Evolutionary conservation across 768 basidiomycete species (phyloP), one percentile per base, ranked within the genome.

Genomic region (Tylopilus felleus): DNA sequence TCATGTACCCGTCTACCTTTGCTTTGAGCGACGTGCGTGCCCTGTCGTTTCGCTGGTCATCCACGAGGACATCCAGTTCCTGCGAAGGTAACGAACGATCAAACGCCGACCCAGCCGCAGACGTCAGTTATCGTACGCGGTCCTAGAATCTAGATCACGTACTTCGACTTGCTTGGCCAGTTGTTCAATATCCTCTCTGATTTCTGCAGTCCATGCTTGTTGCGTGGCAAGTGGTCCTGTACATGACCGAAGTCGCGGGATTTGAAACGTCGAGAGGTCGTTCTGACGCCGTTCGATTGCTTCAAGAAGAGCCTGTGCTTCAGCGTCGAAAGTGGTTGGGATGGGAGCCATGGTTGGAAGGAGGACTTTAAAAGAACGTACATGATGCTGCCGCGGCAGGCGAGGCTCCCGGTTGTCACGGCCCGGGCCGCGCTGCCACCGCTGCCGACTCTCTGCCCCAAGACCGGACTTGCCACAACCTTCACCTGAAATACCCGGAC

Each of bases 191-290:
- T 94, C 93, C 49, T 87, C 86, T 28, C 90, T 76, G 53, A 94
- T 69, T 64, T 93, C 91, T 5, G 82, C 82, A 1, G 84, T 83
- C 49, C 87, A 75, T 45, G 82, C 79, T 64, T 93, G 86, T 61
- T 96, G 93, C 3, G 81, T 64, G 0, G 77, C 67, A 10, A 90
- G 73, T 1, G 93, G 86, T 0, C 88, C 91, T 9, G 70, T 74
- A 67, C 90, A 95, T 48, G 74, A 64, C 9, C 78, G 76, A 47
- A 97, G 74, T 2, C 88, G 81, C 1, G 92, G 89, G 31, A 97
- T 77, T 68, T 93, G 89, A 60, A 83, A 84, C 12, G 83, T 74
- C 4, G 74, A 61, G 8, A 96, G 67, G 70, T 93, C 90, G 3
- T 70, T 77, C 55, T 83, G 75, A 10, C 81, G 77, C 22, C 90